phyloP scores from a whole-genome alignment of 2,329 filamentous ascomycete genomes.

The Chaetothyriales sp. region DNA sequence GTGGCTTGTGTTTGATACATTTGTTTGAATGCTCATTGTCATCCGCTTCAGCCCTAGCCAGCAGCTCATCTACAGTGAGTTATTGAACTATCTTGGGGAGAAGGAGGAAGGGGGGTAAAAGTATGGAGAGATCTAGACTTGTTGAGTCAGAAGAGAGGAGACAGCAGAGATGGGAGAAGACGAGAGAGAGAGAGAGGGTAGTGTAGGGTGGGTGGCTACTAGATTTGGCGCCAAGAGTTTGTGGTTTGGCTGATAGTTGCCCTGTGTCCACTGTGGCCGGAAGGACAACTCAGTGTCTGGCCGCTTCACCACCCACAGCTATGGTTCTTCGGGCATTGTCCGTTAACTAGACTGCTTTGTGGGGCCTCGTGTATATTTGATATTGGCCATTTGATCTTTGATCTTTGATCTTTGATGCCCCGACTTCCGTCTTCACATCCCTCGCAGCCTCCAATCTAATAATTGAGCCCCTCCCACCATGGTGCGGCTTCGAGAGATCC shows the following conservation, averaged over 20 bases:
- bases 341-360: not conserved
- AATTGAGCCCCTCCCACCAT: conserved; percentile 40
- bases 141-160: too few species aligned
- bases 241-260: not conserved
- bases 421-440: conserved; percentile 4
- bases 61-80: too few species aligned
- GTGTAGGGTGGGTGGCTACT: too few species aligned
- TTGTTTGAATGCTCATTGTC: too few species aligned
- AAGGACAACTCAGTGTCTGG: too few species aligned
- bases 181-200: too few species aligned
- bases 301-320: not conserved
- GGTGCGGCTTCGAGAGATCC: conserved; percentile 93
- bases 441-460: conserved; percentile 13
- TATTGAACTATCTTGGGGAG: too few species aligned
- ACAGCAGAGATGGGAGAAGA: too few species aligned
- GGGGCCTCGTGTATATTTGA: not conserved
- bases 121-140: too few species aligned
- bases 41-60: too few species aligned
- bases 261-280: not conserved
- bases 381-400: not conserved
- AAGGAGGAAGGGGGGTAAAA: too few species aligned
- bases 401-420: not conserved
- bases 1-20: too few species aligned
- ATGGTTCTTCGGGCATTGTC: not conserved
- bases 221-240: not conserved